Base-by-base conservation (phyloP, 495 filamentous ascomycete genomes). In the Aspergillus nidulans region DNA sequence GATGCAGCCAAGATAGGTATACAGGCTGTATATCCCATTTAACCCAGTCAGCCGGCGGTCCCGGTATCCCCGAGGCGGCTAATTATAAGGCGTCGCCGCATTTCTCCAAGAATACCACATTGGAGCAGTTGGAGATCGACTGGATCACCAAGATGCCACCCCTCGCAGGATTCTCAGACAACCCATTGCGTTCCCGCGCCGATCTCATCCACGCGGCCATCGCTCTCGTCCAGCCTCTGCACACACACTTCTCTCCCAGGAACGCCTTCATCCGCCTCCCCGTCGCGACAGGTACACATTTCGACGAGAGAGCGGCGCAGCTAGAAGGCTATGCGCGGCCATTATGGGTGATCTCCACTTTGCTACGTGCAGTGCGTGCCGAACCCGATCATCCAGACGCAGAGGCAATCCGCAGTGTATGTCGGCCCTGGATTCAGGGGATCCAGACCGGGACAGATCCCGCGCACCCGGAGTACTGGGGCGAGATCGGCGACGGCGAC, bases 131-230 rank as follows among this genome's bases (percentile, higher is more conserved):
- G n/a, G n/a, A n/a, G n/a, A n/a, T n/a, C n/a, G n/a, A n/a, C n/a
- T n/a, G n/a, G n/a, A n/a, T n/a, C n/a, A n/a, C n/a, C n/a, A 53
- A 36, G 6, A 53, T 53, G 51, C 51, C 51, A 23, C 51, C 51
- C 9, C 51, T 53, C 25, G 9, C 39, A 3, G 40, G 30, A 25
- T 53, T 53, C 51, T 44, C 51, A 8, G 30, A 53, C n/a, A 53
- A 53, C 51, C 51, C 51, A 3, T 41, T 53, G 8, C 12, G 6
- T 4, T 18, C n/a, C 18, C 39, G 51, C 3, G 18, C 40, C 0
- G 39, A 53, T 28, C 16, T 53, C 2, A 18, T 53, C 26, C 51
- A 18, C 25, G 51, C 51, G 5, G 51, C 51, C 10, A 13, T 23
- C 40, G 51, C 51, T 5, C 18, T 53, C 16, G 18, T 45, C 16